These are phyloP conservation scores for Millerozyma miso DNA, from an alignment of 805 yeast species.

Conservation along the genomic window DNA sequence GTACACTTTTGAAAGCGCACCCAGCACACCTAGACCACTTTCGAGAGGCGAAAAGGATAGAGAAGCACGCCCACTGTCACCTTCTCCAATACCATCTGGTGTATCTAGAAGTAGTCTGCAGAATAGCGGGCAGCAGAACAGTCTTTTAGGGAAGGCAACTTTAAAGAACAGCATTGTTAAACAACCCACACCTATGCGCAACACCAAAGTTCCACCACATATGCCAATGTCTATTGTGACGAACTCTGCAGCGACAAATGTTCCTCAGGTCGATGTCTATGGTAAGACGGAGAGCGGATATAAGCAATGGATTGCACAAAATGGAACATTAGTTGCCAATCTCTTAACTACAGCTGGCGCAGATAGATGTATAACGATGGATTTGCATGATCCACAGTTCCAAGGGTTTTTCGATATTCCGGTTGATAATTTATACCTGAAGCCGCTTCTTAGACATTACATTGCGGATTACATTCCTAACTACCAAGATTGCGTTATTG, in stretches of 20 bases:
- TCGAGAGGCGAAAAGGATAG: constrained; percentile 18
- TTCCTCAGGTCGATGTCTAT: constrained; percentile 29
- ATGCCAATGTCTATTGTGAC: constrained; percentile 26
- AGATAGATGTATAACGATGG: constrained; percentile 96
- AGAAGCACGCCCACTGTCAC: constrained; percentile 2
- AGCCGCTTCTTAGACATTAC: constrained; percentile 83
- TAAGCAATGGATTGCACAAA: constrained; percentile 93
- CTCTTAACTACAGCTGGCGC: constrained; percentile 90
- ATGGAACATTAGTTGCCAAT: constrained; percentile 89
- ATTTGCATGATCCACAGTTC: constrained; percentile 94
- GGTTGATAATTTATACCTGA: constrained; percentile 88
- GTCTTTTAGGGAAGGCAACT: constrained; percentile 8
- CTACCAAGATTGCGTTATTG: constrained; percentile 80
- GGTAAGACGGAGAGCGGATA: constrained; percentile 61
- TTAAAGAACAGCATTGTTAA: constrained; percentile 5
- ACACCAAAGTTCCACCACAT: constrained; percentile 3
- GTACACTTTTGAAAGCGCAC: constrained; percentile 49
- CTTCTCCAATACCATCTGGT: constrained; percentile 10
- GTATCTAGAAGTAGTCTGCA: background rate
- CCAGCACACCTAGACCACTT: constrained; percentile 46
- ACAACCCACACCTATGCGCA: constrained; percentile 5
- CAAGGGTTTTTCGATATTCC: constrained; percentile 97
- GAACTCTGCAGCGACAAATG: constrained; percentile 29
- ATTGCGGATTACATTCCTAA: constrained; percentile 74
- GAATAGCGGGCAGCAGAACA: constrained; percentile 2